Conservation (phyloP, 768 basidiomycete genomes). For the Holtermannia corniformis region DNA sequence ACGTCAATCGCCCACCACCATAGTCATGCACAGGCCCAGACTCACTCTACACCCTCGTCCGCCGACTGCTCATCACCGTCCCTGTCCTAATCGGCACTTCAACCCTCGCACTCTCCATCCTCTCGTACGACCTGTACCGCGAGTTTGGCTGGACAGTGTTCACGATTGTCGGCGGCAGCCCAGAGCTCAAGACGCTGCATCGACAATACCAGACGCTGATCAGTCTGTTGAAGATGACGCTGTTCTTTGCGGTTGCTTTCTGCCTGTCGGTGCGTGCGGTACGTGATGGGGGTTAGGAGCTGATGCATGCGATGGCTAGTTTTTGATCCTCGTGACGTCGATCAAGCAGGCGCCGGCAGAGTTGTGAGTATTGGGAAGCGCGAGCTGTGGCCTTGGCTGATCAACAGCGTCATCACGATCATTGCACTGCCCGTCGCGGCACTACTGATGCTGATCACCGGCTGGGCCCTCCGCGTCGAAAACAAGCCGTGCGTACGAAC, state of each 20-base stretch:
- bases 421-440: constrained; percentile 20
- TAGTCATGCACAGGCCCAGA: constrained; percentile 21
- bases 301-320: constrained; percentile 15
- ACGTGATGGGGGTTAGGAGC: background rate
- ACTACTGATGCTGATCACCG: constrained; percentile 17
- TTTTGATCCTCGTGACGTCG: constrained; percentile 20
- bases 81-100: constrained; percentile 24
- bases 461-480: constrained; percentile 26
- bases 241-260: constrained; percentile 27
- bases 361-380: constrained; percentile 11
- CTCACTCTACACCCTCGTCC: constrained; percentile 16
- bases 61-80: constrained; percentile 23
- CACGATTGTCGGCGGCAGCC: constrained; percentile 24
- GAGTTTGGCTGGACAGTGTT: constrained; percentile 31
- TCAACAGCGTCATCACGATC: constrained; percentile 22
- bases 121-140: constrained; percentile 10
- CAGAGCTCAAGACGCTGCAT: constrained; percentile 23
- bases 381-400: background rate
- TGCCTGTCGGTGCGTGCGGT: constrained; percentile 22
- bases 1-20: background rate
- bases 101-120: constrained; percentile 12
- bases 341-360: constrained; percentile 16
- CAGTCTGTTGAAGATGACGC: constrained; percentile 21
- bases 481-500: constrained; percentile 18
- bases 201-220: constrained; percentile 26